Conservation (phyloP, 2,329 filamentous ascomycete genomes). For the Huntiella moniliformis region DNA sequence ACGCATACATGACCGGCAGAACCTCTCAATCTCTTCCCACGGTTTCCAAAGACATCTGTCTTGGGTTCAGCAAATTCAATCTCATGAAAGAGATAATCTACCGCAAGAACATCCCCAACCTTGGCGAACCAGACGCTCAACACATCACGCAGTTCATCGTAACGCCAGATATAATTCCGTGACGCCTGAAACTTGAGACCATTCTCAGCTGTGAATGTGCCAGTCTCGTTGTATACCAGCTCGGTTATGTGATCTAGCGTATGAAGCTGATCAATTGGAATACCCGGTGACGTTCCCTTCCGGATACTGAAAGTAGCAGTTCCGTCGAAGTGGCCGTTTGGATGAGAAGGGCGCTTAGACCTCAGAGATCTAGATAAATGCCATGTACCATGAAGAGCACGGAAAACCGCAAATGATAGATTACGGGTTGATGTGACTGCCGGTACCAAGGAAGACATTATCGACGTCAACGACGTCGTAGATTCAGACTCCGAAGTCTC, state of each 20-base stretch:
- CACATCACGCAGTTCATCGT: slow-evolving; percentile 37
- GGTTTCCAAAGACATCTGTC: slow-evolving; percentile 4
- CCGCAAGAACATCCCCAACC: slow-evolving; percentile 38
- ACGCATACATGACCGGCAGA: slow-evolving; percentile 51
- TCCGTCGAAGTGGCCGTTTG: slow-evolving; percentile 46
- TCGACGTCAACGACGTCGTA: too few relatives aligned
- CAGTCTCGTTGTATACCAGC: slow-evolving; percentile 51
- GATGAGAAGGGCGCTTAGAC: slow-evolving; percentile 36
- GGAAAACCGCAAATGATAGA: slow-evolving; percentile 47
- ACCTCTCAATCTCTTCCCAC: slow-evolving; percentile 34
- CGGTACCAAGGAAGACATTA: background rate
- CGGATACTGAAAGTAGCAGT: slow-evolving; percentile 42
- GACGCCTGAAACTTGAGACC: slow-evolving; percentile 40
- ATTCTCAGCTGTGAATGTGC: slow-evolving; percentile 39
- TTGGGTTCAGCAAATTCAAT: slow-evolving; percentile 37
- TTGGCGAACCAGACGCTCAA: slow-evolving; percentile 60
- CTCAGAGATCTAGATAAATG: slow-evolving; percentile 36
- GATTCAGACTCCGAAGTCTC: too few relatives aligned
- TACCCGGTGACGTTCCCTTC: background rate
- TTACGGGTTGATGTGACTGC: slow-evolving; percentile 37
- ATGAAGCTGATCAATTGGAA: background rate
- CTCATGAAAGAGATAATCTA: slow-evolving; percentile 59
- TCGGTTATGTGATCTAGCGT: slow-evolving; percentile 25
- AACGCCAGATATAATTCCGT: slow-evolving; percentile 55
- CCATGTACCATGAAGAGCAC: slow-evolving; percentile 54